Percentiles rank a stretch among this genome's conserved stretches.
Conservation (phyloP, 129 eudicot species). For the Artemisia tridentata region DNA sequence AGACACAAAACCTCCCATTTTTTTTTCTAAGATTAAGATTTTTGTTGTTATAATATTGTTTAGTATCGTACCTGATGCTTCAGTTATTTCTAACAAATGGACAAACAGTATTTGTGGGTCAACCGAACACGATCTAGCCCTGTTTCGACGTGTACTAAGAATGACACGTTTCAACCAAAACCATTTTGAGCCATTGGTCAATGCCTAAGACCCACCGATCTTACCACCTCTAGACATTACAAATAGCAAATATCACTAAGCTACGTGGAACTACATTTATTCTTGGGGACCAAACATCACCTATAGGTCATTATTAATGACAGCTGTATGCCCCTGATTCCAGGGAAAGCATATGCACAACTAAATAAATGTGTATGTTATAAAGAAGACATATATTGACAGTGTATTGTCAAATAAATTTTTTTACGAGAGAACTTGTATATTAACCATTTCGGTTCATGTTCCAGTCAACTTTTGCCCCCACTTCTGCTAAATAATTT, state of each 20-base stretch:
- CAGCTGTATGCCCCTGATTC: neutral
- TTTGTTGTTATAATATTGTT: neutral
- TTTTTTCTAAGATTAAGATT: neutral
- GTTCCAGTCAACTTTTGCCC: neutral
- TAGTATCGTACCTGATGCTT: slow-evolving; percentile 1
- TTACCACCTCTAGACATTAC: neutral
- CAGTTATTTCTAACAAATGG: neutral
- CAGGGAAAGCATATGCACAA: slow-evolving; percentile 12
- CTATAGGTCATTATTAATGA: neutral
- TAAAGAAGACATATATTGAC: neutral
- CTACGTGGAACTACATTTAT: neutral
- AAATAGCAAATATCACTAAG: neutral
- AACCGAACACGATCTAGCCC: neutral
- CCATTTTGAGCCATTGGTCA: too few species aligned
- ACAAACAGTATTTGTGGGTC: neutral
- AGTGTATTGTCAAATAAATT: neutral
- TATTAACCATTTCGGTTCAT: neutral
- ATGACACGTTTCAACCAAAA: too few species aligned
- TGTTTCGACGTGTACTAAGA: too few species aligned
- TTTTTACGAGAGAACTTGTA: neutral
- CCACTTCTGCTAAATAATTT: neutral
- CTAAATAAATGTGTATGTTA: neutral
- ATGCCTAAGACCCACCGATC: too few species aligned
- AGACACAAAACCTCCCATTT: slow-evolving; percentile 1
- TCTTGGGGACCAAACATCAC: neutral